phyloP scores from a whole-genome alignment of 2,329 filamentous ascomycete genomes.

The Alternaria viburni region DNA sequence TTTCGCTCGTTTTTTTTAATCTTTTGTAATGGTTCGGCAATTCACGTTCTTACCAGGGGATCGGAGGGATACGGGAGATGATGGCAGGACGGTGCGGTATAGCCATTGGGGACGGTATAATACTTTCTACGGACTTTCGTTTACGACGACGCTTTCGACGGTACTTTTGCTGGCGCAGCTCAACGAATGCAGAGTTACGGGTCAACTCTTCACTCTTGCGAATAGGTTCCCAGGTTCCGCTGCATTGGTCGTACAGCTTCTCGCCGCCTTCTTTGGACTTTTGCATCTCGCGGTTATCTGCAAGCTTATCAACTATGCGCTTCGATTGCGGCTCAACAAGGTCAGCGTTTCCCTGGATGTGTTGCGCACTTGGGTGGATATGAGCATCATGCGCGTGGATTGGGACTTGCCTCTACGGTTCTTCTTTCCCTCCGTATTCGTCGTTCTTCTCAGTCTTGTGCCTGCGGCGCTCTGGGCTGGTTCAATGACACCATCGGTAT shows the following conservation, averaged over 20 bases:
- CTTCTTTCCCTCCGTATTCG: slow-evolving; percentile 31
- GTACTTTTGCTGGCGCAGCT: slow-evolving; percentile 25
- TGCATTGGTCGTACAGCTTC: slow-evolving; percentile 32
- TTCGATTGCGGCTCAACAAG: slow-evolving; percentile 29
- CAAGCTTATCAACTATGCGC: slow-evolving; percentile 38
- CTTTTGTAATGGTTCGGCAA: slow-evolving; percentile 25
- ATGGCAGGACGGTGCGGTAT: slow-evolving; percentile 24
- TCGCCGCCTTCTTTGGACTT: slow-evolving; percentile 36
- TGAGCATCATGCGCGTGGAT: slow-evolving; percentile 32
- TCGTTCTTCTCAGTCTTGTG: slow-evolving; percentile 32
- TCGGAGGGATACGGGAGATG: slow-evolving; percentile 11
- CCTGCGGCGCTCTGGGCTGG: slow-evolving; percentile 39
- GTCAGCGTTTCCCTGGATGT: slow-evolving; percentile 35
- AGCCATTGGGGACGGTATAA: slow-evolving; percentile 35
- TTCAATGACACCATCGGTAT: slow-evolving; percentile 35
- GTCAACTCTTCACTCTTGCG: slow-evolving; percentile 23
- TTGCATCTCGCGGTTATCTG: slow-evolving; percentile 36
- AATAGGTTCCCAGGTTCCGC: slow-evolving; percentile 31
- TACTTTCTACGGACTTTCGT: slow-evolving; percentile 33
- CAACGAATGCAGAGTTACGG: slow-evolving; percentile 30
- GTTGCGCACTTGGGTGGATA: slow-evolving; percentile 36
- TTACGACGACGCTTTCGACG: slow-evolving; percentile 31
- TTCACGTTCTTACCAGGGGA: slow-evolving; percentile 25
- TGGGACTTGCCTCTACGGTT: slow-evolving; percentile 39
- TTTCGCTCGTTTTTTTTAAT: slow-evolving; percentile 5